Evolutionary conservation across 768 basidiomycete species (phyloP), one percentile per base, ranked within the genome.

Genomic region (Lyophyllum shimeji): DNA sequence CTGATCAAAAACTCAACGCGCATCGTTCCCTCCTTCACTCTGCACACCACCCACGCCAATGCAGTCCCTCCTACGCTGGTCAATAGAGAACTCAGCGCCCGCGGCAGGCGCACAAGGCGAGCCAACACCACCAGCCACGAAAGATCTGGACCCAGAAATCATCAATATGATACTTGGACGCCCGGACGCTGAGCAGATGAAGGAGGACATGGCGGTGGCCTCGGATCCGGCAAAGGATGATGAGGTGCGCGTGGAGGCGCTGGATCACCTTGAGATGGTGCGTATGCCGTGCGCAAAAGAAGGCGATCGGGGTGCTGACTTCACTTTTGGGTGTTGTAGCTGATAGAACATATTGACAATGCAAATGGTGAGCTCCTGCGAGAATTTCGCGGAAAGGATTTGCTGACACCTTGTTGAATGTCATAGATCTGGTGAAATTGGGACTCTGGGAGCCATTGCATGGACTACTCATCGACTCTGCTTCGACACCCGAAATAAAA

Each of bases 221-320:
- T 63, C 80, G 1, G 89, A 95, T 65, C 68, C 73, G 9, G 71
- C 68, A 17, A 77, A 74, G 50, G 69, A 73, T 18, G 84, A 88
- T 57, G 80, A 82, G 25, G 82, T 81, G 15, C 74, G 91, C 34
- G 71, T 92, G 40, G 73, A 76, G 17, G 88, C 93, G 0, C 73
- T 94, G 64, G 94, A 95, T 68, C 79, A 95, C 64, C 71, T 95
- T 27, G 94, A 96, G 73, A 89, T 95, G 91, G 93, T 90, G 50
- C 49, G 82, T 48, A 23, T 56, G 49, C 43, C 3, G 49, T 33
- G 24, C 50, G 2, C n/a, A n/a, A n/a, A 24, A 18, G 20, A 18
- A 8, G 15, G 20, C 18, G 13, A 20, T 43, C 9, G 50, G 43
- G 29, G 27, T 25, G 25, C 20, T 40, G 12, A 20, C 1, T 24